Evolutionary conservation across 768 basidiomycete species (phyloP), one percentile per base, ranked within the genome.

Genomic region (Tulasnella calospora): DNA sequence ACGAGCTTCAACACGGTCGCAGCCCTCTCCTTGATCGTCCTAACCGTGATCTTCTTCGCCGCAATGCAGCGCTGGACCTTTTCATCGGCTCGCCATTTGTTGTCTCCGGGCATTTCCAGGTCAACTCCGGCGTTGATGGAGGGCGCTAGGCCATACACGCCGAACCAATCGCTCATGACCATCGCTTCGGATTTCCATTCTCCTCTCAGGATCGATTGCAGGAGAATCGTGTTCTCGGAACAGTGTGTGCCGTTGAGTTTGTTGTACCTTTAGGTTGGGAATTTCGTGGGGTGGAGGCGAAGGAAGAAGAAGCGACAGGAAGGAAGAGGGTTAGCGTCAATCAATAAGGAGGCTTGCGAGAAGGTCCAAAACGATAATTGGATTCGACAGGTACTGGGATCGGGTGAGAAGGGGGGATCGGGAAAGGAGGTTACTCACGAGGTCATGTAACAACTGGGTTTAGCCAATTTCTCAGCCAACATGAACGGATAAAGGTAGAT

Each of bases 401-500:
- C 55, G 55, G 30, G n/a, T 23, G 23, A 30, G 55, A 57, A 27
- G 55, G n/a, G 21, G 7, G 30, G 10, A 67, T 30, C 61, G 61
- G 61, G 27, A 67, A n/a, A 33, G 27, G 30, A n/a, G 51, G 23
- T 2, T 67, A 82, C 88, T 73, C 83, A 90, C 88, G 90, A 88
- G 23, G 91, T 91, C 90, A 92, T 92, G 82, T 86, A 90, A 27
- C 90, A 89, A 83, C 88, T 87, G 10, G 84, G 83, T 51, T 81
- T 80, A 19, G 83, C 78, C 27, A 81, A 80, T 27, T 80, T 79
- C 74, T 83, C 90, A 9, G 92, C 91, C 67, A 92, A 84, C 89
- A 92, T 90, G 81, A 84, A 91, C 87, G 91, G 92, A 82, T 90
- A 89, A 9, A 92, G 86, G 83, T 93, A 92, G 76, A 93, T 86